These are phyloP conservation scores for Discostella stelligera DNA, from an alignment of 352 stramenopile genomes.

Conservation along the genomic window DNA sequence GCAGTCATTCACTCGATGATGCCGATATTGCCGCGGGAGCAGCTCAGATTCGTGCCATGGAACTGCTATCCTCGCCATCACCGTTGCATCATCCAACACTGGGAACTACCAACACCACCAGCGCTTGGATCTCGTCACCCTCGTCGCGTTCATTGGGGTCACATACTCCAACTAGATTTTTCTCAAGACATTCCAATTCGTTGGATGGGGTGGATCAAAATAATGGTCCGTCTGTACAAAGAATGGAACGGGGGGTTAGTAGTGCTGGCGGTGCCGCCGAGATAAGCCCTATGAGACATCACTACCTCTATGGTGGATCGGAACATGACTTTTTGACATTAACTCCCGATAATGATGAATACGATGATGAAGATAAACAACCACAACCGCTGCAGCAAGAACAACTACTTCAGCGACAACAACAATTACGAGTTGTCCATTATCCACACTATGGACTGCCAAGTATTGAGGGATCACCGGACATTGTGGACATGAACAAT, in stretches of 20 bases:
- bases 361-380: not conserved
- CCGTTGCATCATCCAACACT: not conserved
- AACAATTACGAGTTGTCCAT: not conserved
- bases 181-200: not conserved
- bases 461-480: slow-evolving; percentile 24
- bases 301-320: slow-evolving; percentile 26
- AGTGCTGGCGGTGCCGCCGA: not conserved
- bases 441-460: slow-evolving; percentile 20
- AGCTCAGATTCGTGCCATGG: not conserved
- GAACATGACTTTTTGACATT: slow-evolving; percentile 29
- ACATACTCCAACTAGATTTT: not conserved
- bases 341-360: not conserved
- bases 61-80: not conserved
- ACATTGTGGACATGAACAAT: not conserved
- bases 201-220: not conserved
- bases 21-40: slow-evolving; percentile 24
- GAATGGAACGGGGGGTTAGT: not conserved
- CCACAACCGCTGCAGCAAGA: not conserved
- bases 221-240: not conserved
- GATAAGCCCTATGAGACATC: not conserved
- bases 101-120: not conserved
- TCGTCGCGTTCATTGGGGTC: not conserved
- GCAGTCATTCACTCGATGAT: slow-evolving; percentile 17
- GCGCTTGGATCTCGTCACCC: not conserved
- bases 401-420: slow-evolving; percentile 1